Percentiles rank a stretch among this genome's conserved stretches.
Evolutionary conservation across 1,139 yeast species (phyloP).

Genomic region (Geotrichum citri-aurantii): DNA sequence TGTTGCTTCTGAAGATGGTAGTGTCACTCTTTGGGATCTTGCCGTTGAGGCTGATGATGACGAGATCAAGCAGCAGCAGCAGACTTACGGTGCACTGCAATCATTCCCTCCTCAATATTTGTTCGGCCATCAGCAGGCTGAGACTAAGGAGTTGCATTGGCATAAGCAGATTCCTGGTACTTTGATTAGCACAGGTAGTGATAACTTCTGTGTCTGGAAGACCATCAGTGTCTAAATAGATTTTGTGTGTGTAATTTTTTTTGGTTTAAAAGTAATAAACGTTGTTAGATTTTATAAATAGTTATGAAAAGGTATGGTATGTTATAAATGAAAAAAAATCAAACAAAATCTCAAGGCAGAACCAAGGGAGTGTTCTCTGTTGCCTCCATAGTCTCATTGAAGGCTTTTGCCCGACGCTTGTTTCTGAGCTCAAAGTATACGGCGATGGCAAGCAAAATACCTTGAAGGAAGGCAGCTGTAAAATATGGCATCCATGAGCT

Average conservation of each 20-base stretch:
- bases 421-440: constrained; percentile 38
- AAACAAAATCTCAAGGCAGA: not conserved
- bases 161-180: constrained; percentile 96
- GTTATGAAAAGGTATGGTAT: not conserved
- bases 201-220: constrained; percentile 93
- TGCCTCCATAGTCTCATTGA: not conserved
- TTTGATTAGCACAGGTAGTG: constrained; percentile 90
- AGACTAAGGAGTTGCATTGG: constrained; percentile 98
- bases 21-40: constrained; percentile 95
- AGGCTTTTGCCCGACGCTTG: constrained; percentile 8
- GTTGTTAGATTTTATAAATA: not conserved
- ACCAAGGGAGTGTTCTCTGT: constrained; percentile 1
- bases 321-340: not conserved
- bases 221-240: constrained; percentile 72
- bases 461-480: constrained; percentile 66
- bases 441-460: constrained; percentile 48
- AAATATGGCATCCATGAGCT: constrained; percentile 80
- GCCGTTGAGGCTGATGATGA: constrained; percentile 97
- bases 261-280: not conserved
- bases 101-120: constrained; percentile 77
- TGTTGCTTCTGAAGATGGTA: constrained; percentile 92
- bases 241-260: not conserved
- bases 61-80: constrained; percentile 72
- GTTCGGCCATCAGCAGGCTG: constrained; percentile 97
- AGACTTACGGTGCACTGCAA: constrained; percentile 60